Base-by-base conservation (phyloP, 1,284 basidiomycete genomes). In the Ustanciosporium gigantosporum region DNA sequence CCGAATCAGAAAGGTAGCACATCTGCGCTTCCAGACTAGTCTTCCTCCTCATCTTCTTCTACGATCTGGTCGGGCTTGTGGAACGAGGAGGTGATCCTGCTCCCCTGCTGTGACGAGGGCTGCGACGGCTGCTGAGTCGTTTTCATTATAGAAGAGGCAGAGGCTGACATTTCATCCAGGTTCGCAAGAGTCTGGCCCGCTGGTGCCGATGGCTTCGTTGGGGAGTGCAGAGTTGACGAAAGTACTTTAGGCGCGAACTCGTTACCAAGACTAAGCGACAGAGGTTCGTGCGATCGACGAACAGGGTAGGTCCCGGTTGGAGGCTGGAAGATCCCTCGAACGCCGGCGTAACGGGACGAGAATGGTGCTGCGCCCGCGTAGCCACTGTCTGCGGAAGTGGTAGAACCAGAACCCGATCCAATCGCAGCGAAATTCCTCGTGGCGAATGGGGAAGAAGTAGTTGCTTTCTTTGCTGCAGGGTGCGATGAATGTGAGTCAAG, bases 31-130 rank as follows among this genome's bases (percentile, higher is more conserved):
- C n/a, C n/a, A n/a, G n/a, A n/a, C 32, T 35, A 35, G 14, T 67
- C 59, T 9, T 67, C 60, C 32, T 67, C 65, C 32, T 67, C 65
- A 22, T 67, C 65, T 41, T 67, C 65, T 37, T 64, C 65, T 16
- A 67, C 64, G 35, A 60, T 60, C 36, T 59, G 50, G 2, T 41
- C 46, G 29, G 52, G 46, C 34, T 67, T 67, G 35, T 60, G 44
- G 46, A 58, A 53, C 1, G 53, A 49, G 1, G 44, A 41, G 1
- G 52, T 42, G 36, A 64, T 53, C 7, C 49, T 31, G 22, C 49
- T 49, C 16, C 46, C 52, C 11, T 19, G 13, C 41, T 39, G 11
- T 23, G n/a, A n/a, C n/a, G n/a, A n/a, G n/a, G n/a, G 20, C 24
- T 57, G 45, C 29, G 35, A 48, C 31, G 40, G 21, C 36, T 37